Evolutionary conservation across 345 rosid species (phyloP).

Genomic region (Pseudoturritis turrita): DNA sequence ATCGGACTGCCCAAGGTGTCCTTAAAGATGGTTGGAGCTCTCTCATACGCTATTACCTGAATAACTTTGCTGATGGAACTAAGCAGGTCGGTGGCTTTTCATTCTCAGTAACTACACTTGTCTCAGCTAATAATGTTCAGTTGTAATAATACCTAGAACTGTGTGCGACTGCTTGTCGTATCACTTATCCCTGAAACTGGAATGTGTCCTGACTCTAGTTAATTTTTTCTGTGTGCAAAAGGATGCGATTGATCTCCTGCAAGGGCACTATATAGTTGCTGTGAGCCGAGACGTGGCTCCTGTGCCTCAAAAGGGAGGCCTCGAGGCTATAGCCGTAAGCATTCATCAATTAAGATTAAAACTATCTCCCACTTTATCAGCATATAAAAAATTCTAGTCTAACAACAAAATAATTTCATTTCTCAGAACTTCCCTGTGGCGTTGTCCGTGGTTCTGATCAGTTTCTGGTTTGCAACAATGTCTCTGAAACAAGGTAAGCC

Average conservation of each 20-base stretch:
- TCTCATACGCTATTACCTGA: conserved; percentile 84
- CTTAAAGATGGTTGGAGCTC: conserved; percentile 79
- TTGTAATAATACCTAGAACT: background rate
- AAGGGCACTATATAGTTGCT: conserved; percentile 83
- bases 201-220: background rate
- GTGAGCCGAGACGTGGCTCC: conserved; percentile 65
- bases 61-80: conserved; percentile 90
- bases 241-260: conserved; percentile 89
- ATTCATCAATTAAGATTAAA: background rate
- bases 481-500: conserved; percentile 69
- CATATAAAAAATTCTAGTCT: conserved; percentile 1
- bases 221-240: conserved; percentile 19
- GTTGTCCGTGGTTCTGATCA: conserved; percentile 49
- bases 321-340: conserved; percentile 86
- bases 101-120: conserved; percentile 1
- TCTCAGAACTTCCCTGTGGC: conserved; percentile 86
- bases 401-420: conserved; percentile 5
- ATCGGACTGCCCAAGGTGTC: conserved; percentile 83
- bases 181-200: background rate
- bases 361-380: background rate
- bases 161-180: background rate
- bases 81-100: conserved; percentile 58
- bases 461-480: conserved; percentile 56
- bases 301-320: conserved; percentile 56
- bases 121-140: background rate